Conservation (phyloP, 164 flowering plant genomes). For the Stephania yunnanensis region DNA sequence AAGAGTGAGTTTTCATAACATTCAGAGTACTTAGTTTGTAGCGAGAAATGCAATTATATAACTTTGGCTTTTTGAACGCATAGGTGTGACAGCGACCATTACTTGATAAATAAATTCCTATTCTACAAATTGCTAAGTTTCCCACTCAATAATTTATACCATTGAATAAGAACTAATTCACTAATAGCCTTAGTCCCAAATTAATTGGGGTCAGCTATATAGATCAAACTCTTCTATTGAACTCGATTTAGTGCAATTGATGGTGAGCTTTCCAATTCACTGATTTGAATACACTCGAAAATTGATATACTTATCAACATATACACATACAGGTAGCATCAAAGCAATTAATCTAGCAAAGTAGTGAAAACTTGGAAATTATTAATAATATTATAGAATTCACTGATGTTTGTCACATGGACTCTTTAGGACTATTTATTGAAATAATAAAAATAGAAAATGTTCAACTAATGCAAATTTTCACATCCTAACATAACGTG, state of each 20-base stretch:
- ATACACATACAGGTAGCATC: no score
- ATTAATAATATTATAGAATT: background rate
- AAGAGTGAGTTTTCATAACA: background rate
- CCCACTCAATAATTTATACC: background rate
- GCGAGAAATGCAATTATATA: background rate
- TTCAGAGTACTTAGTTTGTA: background rate
- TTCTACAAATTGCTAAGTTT: no score
- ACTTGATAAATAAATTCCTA: background rate
- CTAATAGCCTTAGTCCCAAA: no score
- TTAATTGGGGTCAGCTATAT: no score
- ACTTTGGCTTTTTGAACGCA: background rate
- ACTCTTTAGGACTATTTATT: background rate
- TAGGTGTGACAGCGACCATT: background rate
- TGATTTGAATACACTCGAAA: no score
- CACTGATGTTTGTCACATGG: background rate
- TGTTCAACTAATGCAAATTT: background rate
- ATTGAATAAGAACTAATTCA: no score
- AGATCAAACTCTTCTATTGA: no score
- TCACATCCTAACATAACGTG: background rate
- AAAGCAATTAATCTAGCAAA: background rate
- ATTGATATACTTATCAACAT: no score
- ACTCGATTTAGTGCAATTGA: no score
- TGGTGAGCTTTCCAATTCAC: no score
- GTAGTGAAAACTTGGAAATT: background rate
- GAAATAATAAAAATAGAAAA: background rate